Evolutionary conservation across 306 rosid species (phyloP).

Genomic region (Castanopsis chinensis): DNA sequence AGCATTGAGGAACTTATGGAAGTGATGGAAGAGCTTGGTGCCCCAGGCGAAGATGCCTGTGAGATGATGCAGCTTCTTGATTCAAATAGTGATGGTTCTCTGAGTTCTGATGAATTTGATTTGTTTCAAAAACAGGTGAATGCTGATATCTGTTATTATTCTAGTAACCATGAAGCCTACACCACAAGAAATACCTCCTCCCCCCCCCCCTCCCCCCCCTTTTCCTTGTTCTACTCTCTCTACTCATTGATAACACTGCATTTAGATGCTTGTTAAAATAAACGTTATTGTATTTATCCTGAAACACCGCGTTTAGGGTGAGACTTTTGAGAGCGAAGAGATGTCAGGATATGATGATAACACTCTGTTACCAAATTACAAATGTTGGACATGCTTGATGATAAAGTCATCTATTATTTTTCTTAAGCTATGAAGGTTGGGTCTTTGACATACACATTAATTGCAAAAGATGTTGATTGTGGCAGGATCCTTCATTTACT

Average conservation of each 20-base stretch:
- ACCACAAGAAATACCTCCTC: neutral
- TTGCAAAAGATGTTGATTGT: neutral
- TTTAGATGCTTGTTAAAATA: conserved; percentile 1
- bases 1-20: conserved; percentile 87
- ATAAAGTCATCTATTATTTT: neutral
- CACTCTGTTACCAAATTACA: neutral
- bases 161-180: neutral
- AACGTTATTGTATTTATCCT: neutral
- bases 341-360: neutral
- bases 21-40: conserved; percentile 96
- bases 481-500: neutral
- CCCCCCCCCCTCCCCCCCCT: too few relatives aligned
- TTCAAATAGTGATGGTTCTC: conserved; percentile 63
- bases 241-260: neutral
- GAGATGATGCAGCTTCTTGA: conserved; percentile 66
- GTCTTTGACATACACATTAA: neutral
- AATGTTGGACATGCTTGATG: neutral
- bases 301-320: neutral
- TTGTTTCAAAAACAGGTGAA: conserved; percentile 70
- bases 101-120: conserved; percentile 61
- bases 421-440: neutral
- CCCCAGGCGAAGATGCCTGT: conserved; percentile 83
- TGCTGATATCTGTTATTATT: neutral
- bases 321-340: neutral
- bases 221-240: neutral